Evolutionary conservation across 495 filamentous ascomycete genomes (phyloP).

Genomic region (Cudoniella acicularis): DNA sequence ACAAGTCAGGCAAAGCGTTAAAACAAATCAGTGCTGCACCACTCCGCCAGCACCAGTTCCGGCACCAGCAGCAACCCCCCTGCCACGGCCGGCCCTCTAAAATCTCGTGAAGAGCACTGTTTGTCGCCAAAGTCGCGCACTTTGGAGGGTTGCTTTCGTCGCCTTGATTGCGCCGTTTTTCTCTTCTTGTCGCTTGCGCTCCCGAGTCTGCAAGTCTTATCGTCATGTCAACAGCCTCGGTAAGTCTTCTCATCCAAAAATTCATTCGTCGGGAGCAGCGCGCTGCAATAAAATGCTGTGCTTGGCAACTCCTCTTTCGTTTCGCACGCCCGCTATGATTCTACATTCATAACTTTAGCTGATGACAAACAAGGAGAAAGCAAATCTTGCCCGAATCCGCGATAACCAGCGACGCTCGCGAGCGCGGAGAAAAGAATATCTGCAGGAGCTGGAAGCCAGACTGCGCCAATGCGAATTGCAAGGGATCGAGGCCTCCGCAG

Average conservation of each 20-base stretch:
- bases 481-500: slow-evolving; percentile 54
- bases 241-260: slow-evolving; percentile 1
- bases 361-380: slow-evolving; percentile 25
- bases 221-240: slow-evolving; percentile 11
- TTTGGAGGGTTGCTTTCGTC: too few species aligned
- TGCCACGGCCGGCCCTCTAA: too few species aligned
- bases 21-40: too few species aligned
- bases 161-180: too few species aligned
- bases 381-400: slow-evolving; percentile 54
- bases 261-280: neutral
- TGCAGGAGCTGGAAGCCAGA: slow-evolving; percentile 64
- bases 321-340: neutral
- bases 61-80: too few species aligned
- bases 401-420: slow-evolving; percentile 81
- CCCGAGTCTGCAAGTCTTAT: neutral
- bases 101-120: too few species aligned
- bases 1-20: too few species aligned
- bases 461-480: slow-evolving; percentile 54
- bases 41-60: too few species aligned
- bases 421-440: slow-evolving; percentile 71
- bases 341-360: neutral
- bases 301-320: neutral
- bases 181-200: too few species aligned
- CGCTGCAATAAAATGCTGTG: neutral
- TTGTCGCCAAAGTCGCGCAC: too few species aligned